Evolutionary conservation across 1,139 yeast species (phyloP).

Genomic region (Chernovozyma sophiae-reginae): DNA sequence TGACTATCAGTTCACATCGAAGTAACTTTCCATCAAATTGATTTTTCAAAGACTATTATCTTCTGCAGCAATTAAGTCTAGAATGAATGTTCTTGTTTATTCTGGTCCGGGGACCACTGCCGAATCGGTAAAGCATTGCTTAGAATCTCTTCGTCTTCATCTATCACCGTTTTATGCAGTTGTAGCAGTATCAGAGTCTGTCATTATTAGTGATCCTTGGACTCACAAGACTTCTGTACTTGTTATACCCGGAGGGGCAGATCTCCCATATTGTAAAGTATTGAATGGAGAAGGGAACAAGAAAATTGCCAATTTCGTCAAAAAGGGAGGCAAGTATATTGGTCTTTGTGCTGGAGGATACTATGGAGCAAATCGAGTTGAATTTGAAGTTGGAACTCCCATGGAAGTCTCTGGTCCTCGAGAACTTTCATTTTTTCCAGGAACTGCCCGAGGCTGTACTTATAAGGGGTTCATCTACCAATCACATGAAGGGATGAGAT

Average conservation of each 20-base stretch:
- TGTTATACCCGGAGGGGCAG: slow-evolving; percentile 97
- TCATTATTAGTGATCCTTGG: slow-evolving; percentile 85
- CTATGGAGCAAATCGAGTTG: slow-evolving; percentile 70
- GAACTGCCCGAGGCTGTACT: slow-evolving; percentile 77
- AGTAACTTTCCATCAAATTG: too few species aligned
- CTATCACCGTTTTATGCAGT: slow-evolving; percentile 92
- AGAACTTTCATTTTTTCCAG: slow-evolving; percentile 79
- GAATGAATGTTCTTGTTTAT: slow-evolving; percentile 81
- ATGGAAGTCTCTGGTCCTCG: slow-evolving; percentile 85
- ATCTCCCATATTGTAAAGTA: slow-evolving; percentile 71
- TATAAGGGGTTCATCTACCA: slow-evolving; percentile 77
- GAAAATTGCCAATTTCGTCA: slow-evolving; percentile 59
- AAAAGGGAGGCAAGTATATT: slow-evolving; percentile 72
- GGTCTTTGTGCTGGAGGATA: slow-evolving; percentile 99
- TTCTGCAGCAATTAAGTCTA: not conserved
- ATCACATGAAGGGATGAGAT: slow-evolving; percentile 69
- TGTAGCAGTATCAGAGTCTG: slow-evolving; percentile 58
- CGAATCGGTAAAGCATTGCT: slow-evolving; percentile 79
- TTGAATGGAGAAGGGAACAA: slow-evolving; percentile 68
- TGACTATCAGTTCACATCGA: too few species aligned
- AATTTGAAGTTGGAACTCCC: slow-evolving; percentile 75
- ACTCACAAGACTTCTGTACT: slow-evolving; percentile 67
- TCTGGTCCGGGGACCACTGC: slow-evolving; percentile 86
- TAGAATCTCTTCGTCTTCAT: slow-evolving; percentile 67
- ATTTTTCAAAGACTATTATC: too few species aligned